Evolutionary conservation across 2,329 filamentous ascomycete species (phyloP).

Genomic region (Sporothrix inflata): DNA sequence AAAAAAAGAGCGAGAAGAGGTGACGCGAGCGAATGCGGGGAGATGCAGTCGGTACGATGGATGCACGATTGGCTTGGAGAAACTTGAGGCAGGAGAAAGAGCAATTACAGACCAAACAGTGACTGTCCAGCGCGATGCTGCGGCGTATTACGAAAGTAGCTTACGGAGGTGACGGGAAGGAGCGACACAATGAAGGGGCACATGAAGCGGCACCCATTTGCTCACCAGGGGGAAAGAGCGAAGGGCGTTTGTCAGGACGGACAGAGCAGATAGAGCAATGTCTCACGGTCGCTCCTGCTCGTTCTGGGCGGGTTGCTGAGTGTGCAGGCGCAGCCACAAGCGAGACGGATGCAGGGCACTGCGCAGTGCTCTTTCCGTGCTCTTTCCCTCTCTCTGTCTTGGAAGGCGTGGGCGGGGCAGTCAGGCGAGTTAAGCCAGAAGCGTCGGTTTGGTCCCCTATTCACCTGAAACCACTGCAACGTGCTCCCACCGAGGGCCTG

Average conservation of each 20-base stretch:
- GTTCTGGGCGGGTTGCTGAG: conserved; percentile 19
- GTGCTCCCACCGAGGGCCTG: neutral
- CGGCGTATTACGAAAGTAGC: neutral
- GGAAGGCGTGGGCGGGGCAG: neutral
- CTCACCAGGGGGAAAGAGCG: neutral
- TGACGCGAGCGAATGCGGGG: neutral
- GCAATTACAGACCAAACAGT: neutral
- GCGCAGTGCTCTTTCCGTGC: neutral
- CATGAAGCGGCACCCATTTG: neutral
- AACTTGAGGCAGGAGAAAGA: neutral
- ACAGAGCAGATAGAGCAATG: neutral
- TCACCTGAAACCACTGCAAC: neutral
- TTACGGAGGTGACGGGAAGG: neutral
- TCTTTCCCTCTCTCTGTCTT: neutral
- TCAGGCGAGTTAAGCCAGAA: neutral
- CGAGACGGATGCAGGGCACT: neutral
- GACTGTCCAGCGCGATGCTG: neutral
- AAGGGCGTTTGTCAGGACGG: conserved; percentile 1
- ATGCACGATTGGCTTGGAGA: neutral
- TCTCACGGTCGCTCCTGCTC: conserved; percentile 10
- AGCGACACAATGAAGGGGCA: neutral
- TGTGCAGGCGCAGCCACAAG: conserved; percentile 1
- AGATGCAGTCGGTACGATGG: neutral
- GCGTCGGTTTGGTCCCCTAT: neutral
- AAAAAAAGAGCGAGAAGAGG: neutral